Evolutionary conservation across 2,329 filamentous ascomycete species (phyloP), one percentile per base, ranked within the genome.

Genomic region (Exophiala phaeomuriformis): DNA sequence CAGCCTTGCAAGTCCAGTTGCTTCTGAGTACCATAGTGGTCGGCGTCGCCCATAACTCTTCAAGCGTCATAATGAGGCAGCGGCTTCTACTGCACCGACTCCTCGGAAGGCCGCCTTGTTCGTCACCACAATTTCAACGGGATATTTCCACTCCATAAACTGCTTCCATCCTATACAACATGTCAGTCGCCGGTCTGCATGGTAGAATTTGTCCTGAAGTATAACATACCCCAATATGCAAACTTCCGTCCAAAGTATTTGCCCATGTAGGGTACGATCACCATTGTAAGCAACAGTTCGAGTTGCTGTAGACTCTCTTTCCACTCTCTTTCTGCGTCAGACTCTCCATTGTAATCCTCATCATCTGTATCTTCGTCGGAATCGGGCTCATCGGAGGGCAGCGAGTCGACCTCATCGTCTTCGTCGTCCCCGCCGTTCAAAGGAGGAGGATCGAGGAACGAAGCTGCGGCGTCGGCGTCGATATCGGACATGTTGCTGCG

Each of bases 231-330:
- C 88, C 90, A 96, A 68, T 95, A 96, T 55, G 91, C 91, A 75
- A 90, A 94, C 71, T 89, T 94, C 69, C 93, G 81, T 43, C 93
- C 93, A 69, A 96, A 82, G 72, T 90, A 97, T 72, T 97, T 98
- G 55, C 93, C 93, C 63, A 89, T 76, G 70, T 95, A 96, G 2
- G 93, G 93, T 47, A 98, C 85, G 63, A 97, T 71, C 46, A 97
- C 86, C 89, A 98, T 95, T 19, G 88, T 95, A 67, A 97, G 72
- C 62, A 98, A 77, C 61, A 97, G 77, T 74, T 98, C 90, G 56
- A 98, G 73, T 73, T 98, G 93, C 71, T 96, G 88, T 59, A 98
- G 74, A 64, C 88, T 95, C 65, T 90, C 88, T 64, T 91, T 86
- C 93, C 93, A 98, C 72, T 98, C 91, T 57, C 81, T 81, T 71